These are phyloP conservation scores for Candida stauntonica DNA, from an alignment of 805 yeast species.

Conservation along the genomic window DNA sequence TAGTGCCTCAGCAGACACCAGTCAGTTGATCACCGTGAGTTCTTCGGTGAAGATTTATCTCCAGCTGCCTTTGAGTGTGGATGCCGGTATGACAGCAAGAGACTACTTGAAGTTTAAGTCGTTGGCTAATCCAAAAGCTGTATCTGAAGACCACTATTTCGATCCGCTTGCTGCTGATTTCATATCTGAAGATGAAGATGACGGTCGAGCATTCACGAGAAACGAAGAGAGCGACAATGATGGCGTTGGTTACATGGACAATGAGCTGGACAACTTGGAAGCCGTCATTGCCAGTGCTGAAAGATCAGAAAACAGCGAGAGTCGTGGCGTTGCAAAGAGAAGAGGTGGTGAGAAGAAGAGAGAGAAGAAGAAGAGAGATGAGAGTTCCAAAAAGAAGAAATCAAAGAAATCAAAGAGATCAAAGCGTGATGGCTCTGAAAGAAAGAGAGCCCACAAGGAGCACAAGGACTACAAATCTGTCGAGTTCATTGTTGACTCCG, in stretches of 20 bases:
- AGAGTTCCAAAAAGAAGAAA: constrained; percentile 1
- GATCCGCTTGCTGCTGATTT: constrained; percentile 12
- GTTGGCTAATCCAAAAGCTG: constrained; percentile 30
- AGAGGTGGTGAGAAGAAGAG: constrained; percentile 10
- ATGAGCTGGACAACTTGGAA: constrained; percentile 18
- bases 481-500: constrained; percentile 54
- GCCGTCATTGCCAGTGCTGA: constrained; percentile 13
- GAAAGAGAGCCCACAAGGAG: neutral
- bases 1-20: constrained; percentile 29
- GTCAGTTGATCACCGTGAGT: constrained; percentile 31
- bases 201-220: constrained; percentile 28
- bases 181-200: constrained; percentile 34
- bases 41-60: constrained; percentile 41
- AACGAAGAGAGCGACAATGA: constrained; percentile 11
- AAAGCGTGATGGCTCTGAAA: constrained; percentile 22
- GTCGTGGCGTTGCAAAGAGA: constrained; percentile 24
- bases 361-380: constrained; percentile 9
- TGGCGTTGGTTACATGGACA: constrained; percentile 18
- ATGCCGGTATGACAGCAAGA: constrained; percentile 31
- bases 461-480: constrained; percentile 37
- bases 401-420: constrained; percentile 8
- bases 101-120: constrained; percentile 31
- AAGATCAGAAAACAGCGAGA: neutral
- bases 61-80: constrained; percentile 32
- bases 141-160: constrained; percentile 31